Percentiles rank a stretch among this genome's conserved stretches.
These are phyloP conservation scores for Pseudonitzschia multiseries DNA, from an alignment of 108 stramenopile species.

Conservation along the genomic window DNA sequence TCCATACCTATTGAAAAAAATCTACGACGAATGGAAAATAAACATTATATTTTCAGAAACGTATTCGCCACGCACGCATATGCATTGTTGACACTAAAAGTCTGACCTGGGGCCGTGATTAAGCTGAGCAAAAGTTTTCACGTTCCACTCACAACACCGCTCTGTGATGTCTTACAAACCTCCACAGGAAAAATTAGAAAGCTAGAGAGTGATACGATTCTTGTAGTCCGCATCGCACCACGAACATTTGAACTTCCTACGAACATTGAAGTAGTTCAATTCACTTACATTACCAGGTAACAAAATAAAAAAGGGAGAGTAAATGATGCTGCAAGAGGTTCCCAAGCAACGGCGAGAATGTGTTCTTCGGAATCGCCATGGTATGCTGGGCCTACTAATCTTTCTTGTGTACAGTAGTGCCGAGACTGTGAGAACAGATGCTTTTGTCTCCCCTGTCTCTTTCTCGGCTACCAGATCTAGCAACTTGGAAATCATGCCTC, in stretches of 20 bases:
- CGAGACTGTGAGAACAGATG: conserved; percentile 8
- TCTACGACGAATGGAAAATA: too few species aligned
- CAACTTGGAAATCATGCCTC: neutral
- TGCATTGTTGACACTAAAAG: conserved; percentile 1
- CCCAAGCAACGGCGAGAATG: neutral
- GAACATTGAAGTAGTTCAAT: too few species aligned
- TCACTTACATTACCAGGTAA: too few species aligned
- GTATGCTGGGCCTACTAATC: conserved; percentile 4
- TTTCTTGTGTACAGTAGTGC: conserved; percentile 2
- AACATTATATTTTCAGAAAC: neutral
- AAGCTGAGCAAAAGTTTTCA: conserved; percentile 1
- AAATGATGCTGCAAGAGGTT: neutral
- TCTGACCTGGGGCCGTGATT: conserved; percentile 9
- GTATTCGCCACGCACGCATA: neutral
- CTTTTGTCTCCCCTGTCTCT: neutral
- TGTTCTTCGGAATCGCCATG: conserved; percentile 7
- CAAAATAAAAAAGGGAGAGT: too few species aligned
- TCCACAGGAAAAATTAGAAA: neutral
- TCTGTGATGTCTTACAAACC: neutral
- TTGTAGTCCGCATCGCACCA: neutral
- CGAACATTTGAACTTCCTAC: neutral
- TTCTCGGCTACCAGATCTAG: neutral
- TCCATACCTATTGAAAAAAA: too few species aligned
- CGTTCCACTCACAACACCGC: conserved; percentile 4
- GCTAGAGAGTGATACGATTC: too few species aligned